Base-by-base conservation (phyloP, 805 yeast species). In the Kuraishia hungarica region DNA sequence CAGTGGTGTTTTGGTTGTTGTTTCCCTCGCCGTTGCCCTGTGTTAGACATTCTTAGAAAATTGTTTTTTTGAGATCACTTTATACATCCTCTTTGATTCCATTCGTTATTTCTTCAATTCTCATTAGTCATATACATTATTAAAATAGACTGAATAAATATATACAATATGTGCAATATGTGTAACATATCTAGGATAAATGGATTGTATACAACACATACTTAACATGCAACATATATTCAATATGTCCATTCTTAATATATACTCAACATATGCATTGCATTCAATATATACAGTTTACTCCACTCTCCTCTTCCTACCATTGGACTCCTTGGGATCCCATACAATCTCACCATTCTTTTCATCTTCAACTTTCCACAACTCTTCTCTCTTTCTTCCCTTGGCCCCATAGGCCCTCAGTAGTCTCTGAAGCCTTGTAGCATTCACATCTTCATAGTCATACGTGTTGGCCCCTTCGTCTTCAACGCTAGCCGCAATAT, bases 1-100 rank as follows among this genome's bases (percentile, higher is more conserved):
- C 20, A 75, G 72, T 55, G 72, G 72, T 61, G 64, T 71, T 51
- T 75, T 70, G 2, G 56, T 72, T 26, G 72, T 70, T 56, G 71
- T 71, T 67, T 72, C 71, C 57, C 74, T 74, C 70, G 73, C 5
- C 75, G 76, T 3, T 76, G 74, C 1, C 61, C 72, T 28, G 72
- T 69, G 1, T 71, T 69, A 75, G 71, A 61, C 69, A 68, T 55
- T 71, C 71, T 26, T 26, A 6, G 29, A 26, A 26, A 26, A 26
- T 26, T 26, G 5, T 10, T 26, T 5, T 26, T 26, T 26, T 5
- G 10, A 26, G 29, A 26, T 26, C 10, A 6, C 29, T 26, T 26
- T 26, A 26, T 26, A 26, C 29, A 5, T 10, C 29, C 10, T 26
- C 8, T 26, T 26, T 26, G n/a, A n/a, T n/a, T n/a, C n/a, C n/a